phyloP scores from a whole-genome alignment of 208 protist species.

The Phytomonas serpens region DNA sequence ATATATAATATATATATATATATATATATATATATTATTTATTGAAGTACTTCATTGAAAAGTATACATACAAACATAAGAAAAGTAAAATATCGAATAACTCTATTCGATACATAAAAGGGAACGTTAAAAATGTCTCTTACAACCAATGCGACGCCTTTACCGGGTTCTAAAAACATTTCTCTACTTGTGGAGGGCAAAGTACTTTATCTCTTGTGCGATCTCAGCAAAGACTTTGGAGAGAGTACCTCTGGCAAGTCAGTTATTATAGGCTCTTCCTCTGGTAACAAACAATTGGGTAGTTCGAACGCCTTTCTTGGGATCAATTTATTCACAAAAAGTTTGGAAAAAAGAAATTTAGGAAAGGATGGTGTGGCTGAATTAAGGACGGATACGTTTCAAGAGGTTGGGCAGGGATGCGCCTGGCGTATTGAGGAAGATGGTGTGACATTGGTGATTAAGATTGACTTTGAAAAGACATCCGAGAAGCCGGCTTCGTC shows the following conservation, averaged over 20 bases:
- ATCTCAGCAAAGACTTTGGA: slow-evolving; percentile 55
- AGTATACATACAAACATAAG: not conserved
- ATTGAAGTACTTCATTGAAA: not conserved
- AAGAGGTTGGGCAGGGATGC: slow-evolving; percentile 34
- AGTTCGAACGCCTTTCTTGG: slow-evolving; percentile 58
- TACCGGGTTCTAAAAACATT: slow-evolving; percentile 58
- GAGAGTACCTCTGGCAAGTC: slow-evolving; percentile 55
- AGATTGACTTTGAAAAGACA: slow-evolving; percentile 38
- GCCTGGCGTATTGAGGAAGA: slow-evolving; percentile 48
- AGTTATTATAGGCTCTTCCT: slow-evolving; percentile 52
- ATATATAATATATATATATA: not conserved
- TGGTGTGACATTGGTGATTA: slow-evolving; percentile 39
- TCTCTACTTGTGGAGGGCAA: slow-evolving; percentile 17
- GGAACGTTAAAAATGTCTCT: slow-evolving; percentile 4
- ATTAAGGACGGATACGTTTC: slow-evolving; percentile 24
- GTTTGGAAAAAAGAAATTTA: slow-evolving; percentile 26
- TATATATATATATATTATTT: not conserved
- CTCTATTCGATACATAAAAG: slow-evolving; percentile 3
- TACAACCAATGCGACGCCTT: slow-evolving; percentile 4
- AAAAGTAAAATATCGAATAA: not conserved
- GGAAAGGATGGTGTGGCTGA: slow-evolving; percentile 16
- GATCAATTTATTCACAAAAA: slow-evolving; percentile 74
- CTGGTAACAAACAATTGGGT: slow-evolving; percentile 74
- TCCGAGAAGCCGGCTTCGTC: slow-evolving; percentile 33
- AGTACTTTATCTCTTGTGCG: slow-evolving; percentile 46